phyloP scores from a whole-genome alignment of 768 basidiomycete genomes.

The Vararia minispora region DNA sequence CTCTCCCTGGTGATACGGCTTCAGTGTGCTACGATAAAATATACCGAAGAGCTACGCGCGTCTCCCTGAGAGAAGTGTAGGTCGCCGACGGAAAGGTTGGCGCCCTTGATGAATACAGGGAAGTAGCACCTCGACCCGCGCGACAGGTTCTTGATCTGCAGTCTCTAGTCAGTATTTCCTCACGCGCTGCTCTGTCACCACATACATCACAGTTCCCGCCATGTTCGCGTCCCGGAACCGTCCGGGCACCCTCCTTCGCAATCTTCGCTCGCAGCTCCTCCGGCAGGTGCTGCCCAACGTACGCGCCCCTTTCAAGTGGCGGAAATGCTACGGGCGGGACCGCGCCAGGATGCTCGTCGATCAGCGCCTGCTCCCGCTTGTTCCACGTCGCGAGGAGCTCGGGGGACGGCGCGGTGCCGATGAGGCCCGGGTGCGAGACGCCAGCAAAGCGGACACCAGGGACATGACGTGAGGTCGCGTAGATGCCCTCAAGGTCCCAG shows the following conservation, averaged over 20 bases:
- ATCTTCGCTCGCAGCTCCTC: slow-evolving; percentile 40
- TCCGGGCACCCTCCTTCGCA: slow-evolving; percentile 56
- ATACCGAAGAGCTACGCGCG: slow-evolving; percentile 22
- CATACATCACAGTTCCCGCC: slow-evolving; percentile 67
- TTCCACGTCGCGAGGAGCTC: slow-evolving; percentile 71
- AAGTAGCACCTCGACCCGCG: slow-evolving; percentile 65
- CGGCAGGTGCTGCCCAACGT: slow-evolving; percentile 57
- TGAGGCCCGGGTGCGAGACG: slow-evolving; percentile 64
- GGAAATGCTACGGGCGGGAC: slow-evolving; percentile 59
- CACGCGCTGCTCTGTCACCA: slow-evolving; percentile 5
- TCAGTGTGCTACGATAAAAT: slow-evolving; percentile 12
- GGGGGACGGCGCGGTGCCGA: slow-evolving; percentile 66
- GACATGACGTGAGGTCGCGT: slow-evolving; percentile 65
- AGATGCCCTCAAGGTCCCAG: slow-evolving; percentile 70
- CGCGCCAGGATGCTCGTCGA: slow-evolving; percentile 36
- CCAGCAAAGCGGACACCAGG: slow-evolving; percentile 75
- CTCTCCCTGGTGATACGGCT: neutral
- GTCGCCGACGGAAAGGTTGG: slow-evolving; percentile 70
- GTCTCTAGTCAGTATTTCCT: neutral
- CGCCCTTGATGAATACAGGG: slow-evolving; percentile 68
- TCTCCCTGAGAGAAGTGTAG: slow-evolving; percentile 76
- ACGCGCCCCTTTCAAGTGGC: slow-evolving; percentile 46
- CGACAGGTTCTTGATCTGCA: slow-evolving; percentile 68
- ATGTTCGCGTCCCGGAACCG: slow-evolving; percentile 69
- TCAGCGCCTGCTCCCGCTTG: slow-evolving; percentile 54